These are phyloP conservation scores for Leishmania amazonensis DNA, from an alignment of 208 protist species.

Conservation along the genomic window DNA sequence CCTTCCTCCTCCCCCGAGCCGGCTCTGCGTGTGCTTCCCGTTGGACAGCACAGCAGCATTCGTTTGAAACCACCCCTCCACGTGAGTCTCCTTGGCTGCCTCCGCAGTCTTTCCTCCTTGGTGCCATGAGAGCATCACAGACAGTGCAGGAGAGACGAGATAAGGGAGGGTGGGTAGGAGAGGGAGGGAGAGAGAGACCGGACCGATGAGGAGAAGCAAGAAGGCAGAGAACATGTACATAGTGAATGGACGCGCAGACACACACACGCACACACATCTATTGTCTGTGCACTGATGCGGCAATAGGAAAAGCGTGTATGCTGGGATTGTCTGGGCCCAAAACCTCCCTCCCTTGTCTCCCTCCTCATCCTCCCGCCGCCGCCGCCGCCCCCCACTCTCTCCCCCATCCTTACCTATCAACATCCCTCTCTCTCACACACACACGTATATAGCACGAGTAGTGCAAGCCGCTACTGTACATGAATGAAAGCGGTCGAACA, in stretches of 20 bases:
- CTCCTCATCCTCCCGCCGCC: neutral
- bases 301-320: neutral
- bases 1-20: too few relatives aligned
- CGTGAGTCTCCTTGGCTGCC: neutral
- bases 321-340: neutral
- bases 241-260: neutral
- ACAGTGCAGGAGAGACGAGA: neutral
- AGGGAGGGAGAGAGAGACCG: neutral
- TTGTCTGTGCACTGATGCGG: neutral
- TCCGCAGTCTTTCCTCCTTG: neutral
- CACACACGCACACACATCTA: neutral
- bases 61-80: neutral
- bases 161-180: neutral
- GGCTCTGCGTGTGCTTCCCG: neutral
- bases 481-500: neutral
- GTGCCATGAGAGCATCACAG: neutral
- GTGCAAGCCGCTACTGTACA: neutral
- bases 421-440: neutral
- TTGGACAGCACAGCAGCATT: neutral
- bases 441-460: neutral
- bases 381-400: too few relatives aligned
- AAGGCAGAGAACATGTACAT: neutral
- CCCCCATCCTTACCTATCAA: neutral
- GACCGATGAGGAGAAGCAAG: neutral
- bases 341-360: neutral